These are phyloP conservation scores for Lentinula raphanica DNA, from an alignment of 768 basidiomycete genomes.

Conservation along the genomic window DNA sequence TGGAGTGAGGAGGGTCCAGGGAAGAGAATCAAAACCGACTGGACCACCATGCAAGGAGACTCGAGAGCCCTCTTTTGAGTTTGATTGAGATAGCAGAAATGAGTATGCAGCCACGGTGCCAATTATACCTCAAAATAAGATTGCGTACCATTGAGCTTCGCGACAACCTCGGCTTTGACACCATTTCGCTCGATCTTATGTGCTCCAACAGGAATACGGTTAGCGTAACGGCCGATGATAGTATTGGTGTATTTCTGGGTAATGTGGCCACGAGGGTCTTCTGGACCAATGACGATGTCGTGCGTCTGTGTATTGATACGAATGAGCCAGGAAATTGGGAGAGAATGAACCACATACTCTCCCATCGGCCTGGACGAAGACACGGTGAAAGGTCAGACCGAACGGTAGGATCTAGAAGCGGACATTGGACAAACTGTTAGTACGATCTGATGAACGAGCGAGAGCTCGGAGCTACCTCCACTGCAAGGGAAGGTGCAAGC, in stretches of 20 bases:
- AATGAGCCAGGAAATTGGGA: background rate
- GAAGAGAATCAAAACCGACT: constrained; percentile 52
- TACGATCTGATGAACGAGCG: background rate
- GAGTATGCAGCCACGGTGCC: background rate
- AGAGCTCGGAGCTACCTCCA: constrained; percentile 47
- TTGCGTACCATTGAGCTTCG: constrained; percentile 36
- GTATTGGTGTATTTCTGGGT: constrained; percentile 68
- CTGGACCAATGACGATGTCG: constrained; percentile 73
- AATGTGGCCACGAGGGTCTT: constrained; percentile 52
- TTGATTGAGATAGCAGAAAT: constrained; percentile 16
- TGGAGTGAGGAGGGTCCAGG: constrained; percentile 45
- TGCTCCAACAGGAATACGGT: constrained; percentile 61
- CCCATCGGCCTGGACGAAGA: constrained; percentile 62
- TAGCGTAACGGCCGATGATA: constrained; percentile 68
- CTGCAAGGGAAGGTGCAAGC: constrained; percentile 50
- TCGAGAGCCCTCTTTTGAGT: constrained; percentile 36
- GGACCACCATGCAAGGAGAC: constrained; percentile 75
- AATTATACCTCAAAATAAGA: background rate
- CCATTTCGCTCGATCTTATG: constrained; percentile 51
- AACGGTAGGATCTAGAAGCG: constrained; percentile 52
- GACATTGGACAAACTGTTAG: background rate
- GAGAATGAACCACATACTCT: constrained; percentile 39
- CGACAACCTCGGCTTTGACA: constrained; percentile 40
- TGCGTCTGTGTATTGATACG: constrained; percentile 46
- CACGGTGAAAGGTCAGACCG: constrained; percentile 64